Base-by-base conservation (phyloP, 2,329 filamentous ascomycete species). In the Lasiodiplodia sp. region DNA sequence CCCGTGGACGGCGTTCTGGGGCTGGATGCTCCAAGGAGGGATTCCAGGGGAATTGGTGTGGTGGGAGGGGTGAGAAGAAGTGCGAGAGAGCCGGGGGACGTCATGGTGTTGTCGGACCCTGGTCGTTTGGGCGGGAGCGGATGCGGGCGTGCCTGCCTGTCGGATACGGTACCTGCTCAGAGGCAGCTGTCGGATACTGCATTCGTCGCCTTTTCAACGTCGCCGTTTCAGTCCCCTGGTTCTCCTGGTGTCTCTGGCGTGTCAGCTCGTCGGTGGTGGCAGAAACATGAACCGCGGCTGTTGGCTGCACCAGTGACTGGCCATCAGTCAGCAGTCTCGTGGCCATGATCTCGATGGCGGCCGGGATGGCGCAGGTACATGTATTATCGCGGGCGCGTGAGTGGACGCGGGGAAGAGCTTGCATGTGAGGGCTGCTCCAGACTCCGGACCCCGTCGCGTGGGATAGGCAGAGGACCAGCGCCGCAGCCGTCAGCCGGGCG, bases 321-420 rank as follows among this genome's bases (percentile, higher is more conserved):
- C 21, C n/a, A 6, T 14, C 14, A 10, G 57, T 31, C 57, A 31
- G 14, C 37, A 18, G 40, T 23, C 40, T n/a, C 58, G 40, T 49
- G 56, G 40, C 16, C 25, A 7, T 18, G 40, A 12, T 34, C 25
- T 21, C 44, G 28, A 52, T 52, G 40, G 31, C 31, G 18, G 60
- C 60, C 40, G 60, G 60, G 47, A 64, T 64, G 60, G 47, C 47
- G 47, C 47, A 64, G 60, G 60, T 64, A 64, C 60, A n/a, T 18
- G 51, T 11, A n/a, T 23, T 23, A 18, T 51, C 38, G 58, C 31
- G 25, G 40, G 38, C 58, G 58, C 40, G 40, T 57, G 55, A 38
- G 34, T 57, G 55, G 55, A n/a, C 23, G 51, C 51, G 11, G 51
- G 44, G n/a, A 4, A 21, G 38, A 7, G 7, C 18, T n/a, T 6